Evolutionary conservation across 2,329 filamentous ascomycete genomes (phyloP), one percentile per base, ranked within the genome.

Genomic region (Dactylellina cionopaga): DNA sequence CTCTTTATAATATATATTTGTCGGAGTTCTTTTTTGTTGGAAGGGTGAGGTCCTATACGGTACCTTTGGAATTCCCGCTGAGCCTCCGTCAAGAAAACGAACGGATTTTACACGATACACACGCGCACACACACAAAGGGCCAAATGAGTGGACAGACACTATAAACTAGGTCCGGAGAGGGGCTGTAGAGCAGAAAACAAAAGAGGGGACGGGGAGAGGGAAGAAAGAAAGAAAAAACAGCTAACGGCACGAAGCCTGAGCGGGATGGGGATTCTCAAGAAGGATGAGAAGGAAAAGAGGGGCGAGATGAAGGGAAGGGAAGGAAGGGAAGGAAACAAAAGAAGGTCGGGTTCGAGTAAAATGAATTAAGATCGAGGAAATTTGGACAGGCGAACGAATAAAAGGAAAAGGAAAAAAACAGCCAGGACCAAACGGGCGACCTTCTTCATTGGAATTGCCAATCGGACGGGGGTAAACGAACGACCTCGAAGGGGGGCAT

Each of bases 111-210:
- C n/a, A n/a, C n/a, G n/a, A n/a, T 0, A 82, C 81, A 2, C 81
- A 81, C 2, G 41, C n/a, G n/a, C n/a, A n/a, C n/a, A n/a, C n/a
- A n/a, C n/a, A n/a, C n/a, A 54, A 17, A 80, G 81, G 35, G 76
- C 63, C 22, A 79, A 78, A 24, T 79, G 79, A 13, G 79, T 80
- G 1, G 79, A 80, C 24, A 80, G 80, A 10, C 79, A 76, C 2
- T 85, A 84, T 83, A 1, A 86, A 52, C 31, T 72, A 72, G 68
- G 68, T 65, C 68, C 52, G 52, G 85, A 2, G 85, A 82, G 19
- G 80, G 81, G 44, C 80, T 85, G 0, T 80, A 78, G 43, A 79
- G 79, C 33, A 81, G 58, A 64, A 71, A 71, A 80, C n/a, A 82
- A 82, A 51, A 82, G 79, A 41, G 82, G 80, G 55, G 81, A 80